Base-by-base conservation (phyloP, 2,329 filamentous ascomycete species). In the Ceratocystis cubensis region DNA sequence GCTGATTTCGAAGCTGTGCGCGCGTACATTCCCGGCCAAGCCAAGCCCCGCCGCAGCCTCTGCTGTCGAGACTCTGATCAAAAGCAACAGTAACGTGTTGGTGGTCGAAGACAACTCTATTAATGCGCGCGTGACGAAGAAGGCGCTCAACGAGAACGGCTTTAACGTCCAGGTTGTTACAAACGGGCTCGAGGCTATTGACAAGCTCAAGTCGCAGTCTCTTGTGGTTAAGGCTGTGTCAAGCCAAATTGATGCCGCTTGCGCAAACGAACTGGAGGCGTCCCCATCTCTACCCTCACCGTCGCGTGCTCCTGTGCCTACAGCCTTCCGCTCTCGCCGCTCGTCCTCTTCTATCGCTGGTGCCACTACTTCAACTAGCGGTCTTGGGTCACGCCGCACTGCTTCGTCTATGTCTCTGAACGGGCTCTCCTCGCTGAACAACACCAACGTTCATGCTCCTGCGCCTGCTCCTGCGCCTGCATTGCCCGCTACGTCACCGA, bases 81-180 rank as follows among this genome's bases (percentile, higher is more conserved):
- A 63, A 4, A 64, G 63, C 25, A 73, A 71, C 7, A 71, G 79
- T 22, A 75, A 75, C 30, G 75, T 85, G 10, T 75, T 85, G 5
- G 75, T 85, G 0, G 82, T 85, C 2, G 83, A 86, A 70, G 83
- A 86, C 71, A 86, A 86, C 70, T 73, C 82, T 13, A 80, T 85
- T 69, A 85, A 85, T 71, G 82, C 84, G 69, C 81, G 80, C 69
- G 80, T 84, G 41, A 78, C 82, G 7, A 76, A 78, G 57, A 78
- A 80, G 44, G 79, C 81, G 22, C 75, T 85, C 15, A 75, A 75
- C 1, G 79, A 80, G 66, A 76, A 77, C 66, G 79, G 82, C 1
- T 82, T 79, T 68, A 73, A 74, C 3, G 81, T 82, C 1, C 75
- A 80, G 45, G 80, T 84, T 1, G 82, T 82, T 1, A 83, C 82